These are phyloP conservation scores for Yamadazyma philogaea DNA, from an alignment of 805 yeast genomes.

Conservation along the genomic window DNA sequence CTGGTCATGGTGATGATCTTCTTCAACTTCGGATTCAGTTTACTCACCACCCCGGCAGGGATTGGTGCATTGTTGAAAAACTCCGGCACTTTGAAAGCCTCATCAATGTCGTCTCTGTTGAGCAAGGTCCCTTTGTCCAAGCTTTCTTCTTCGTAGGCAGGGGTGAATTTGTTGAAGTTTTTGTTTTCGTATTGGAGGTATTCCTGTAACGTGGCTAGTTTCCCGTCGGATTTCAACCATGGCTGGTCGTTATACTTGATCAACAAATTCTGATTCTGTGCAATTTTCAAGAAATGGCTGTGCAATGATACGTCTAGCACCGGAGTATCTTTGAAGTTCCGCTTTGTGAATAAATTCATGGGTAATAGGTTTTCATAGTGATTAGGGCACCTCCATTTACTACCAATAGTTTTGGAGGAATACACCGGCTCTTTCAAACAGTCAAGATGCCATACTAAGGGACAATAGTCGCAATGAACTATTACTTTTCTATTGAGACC, in stretches of 20 bases:
- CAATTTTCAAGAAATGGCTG: constrained; percentile 30
- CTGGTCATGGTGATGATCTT: constrained; percentile 21
- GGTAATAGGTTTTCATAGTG: constrained; percentile 59
- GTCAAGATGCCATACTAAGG: constrained; percentile 83
- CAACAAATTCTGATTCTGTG: constrained; percentile 25
- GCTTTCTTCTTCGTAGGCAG: constrained; percentile 11
- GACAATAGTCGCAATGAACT: constrained; percentile 79
- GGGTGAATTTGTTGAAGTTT: constrained; percentile 19
- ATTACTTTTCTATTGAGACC: constrained; percentile 59
- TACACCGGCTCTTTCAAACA: constrained; percentile 77
- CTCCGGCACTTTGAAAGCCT: constrained; percentile 26
- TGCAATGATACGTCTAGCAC: constrained; percentile 51
- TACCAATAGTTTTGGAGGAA: constrained; percentile 67
- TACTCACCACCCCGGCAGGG: constrained; percentile 20
- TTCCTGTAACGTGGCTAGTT: constrained; percentile 25
- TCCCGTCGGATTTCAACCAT: constrained; percentile 18
- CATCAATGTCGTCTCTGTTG: constrained; percentile 19
- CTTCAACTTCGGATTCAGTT: constrained; percentile 16
- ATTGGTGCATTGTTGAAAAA: constrained; percentile 23
- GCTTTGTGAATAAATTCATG: constrained; percentile 30
- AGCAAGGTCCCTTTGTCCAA: constrained; percentile 12
- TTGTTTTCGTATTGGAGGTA: constrained; percentile 27
- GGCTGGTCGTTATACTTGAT: constrained; percentile 37
- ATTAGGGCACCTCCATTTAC: constrained; percentile 89
- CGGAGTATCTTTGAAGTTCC: constrained; percentile 51